Evolutionary conservation across 495 filamentous ascomycete species (phyloP), one percentile per base, ranked within the genome.

Genomic region (Platismatia glauca): DNA sequence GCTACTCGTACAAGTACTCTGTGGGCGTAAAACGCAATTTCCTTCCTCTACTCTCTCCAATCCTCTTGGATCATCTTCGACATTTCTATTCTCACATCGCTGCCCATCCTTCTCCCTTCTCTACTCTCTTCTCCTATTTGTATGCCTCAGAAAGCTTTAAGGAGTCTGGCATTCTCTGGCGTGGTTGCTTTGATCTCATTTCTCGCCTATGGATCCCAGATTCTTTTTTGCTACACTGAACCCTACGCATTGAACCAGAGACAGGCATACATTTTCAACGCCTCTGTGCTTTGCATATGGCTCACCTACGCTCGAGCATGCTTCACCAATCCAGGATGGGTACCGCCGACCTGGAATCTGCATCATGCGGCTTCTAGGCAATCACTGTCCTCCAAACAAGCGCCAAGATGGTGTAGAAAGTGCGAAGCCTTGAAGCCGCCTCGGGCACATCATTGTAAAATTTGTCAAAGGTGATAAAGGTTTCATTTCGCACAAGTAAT

Each of bases 401-500:
- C 62, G 64, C 72, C 76, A 66, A 71, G 84, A 65, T 97, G 90
- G 90, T 98, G 94, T 73, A 86, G 84, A 69, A 96, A 89, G 74
- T 98, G 94, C 71, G 77, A 86, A 55, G 82, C 84, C 16, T 83
- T 81, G 22, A 97, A 97, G 68, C 90, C 95, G 13, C 89, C 89
- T 9, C 79, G 94, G 57, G 83, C 91, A 46, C 95, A 98, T 76
- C 94, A 98, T 77, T 98, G 94, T 78, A 88, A 87, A 66, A 84
- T 81, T 55, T 98, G 94, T 75, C 78, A 79, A 68, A 86, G 88
- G 83, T 88, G 11, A 62, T 8, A 6, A 11, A 2, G 22, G n/a
- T 5, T 16, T 18, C 16, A 37, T 52, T 15, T 13, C 29, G 37
- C 0, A 1, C n/a, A 57, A 16, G 16, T 50, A 13, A 15, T 18